These are phyloP conservation scores for Amyloporia xantha DNA, from an alignment of 768 basidiomycete species.

Conservation along the genomic window DNA sequence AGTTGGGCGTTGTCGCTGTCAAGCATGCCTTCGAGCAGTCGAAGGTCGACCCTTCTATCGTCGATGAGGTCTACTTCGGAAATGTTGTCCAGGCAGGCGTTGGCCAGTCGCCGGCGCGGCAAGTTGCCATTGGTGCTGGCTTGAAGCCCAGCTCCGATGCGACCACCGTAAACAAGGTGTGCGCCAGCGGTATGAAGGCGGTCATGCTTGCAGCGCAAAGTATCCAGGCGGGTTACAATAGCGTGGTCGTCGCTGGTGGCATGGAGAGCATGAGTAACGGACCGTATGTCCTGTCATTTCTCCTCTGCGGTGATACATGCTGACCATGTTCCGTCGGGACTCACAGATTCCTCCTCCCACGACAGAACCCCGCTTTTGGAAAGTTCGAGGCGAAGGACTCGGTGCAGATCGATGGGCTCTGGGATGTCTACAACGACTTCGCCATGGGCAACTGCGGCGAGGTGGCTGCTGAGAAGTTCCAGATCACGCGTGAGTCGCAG, in stretches of 20 bases:
- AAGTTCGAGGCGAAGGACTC: conserved; percentile 86
- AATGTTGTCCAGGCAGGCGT: conserved; percentile 98
- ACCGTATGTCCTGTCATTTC: conserved; percentile 57
- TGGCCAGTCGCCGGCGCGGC: conserved; percentile 96
- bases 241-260: conserved; percentile 87
- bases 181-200: conserved; percentile 94
- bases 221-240: conserved; percentile 81
- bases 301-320: background rate
- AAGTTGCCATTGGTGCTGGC: conserved; percentile 91
- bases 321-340: background rate
- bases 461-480: conserved; percentile 70
- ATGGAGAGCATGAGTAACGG: conserved; percentile 99
- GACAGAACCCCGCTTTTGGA: conserved; percentile 79
- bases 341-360: conserved; percentile 71
- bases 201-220: conserved; percentile 91
- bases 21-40: conserved; percentile 84
- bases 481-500: conserved; percentile 80
- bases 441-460: conserved; percentile 99
- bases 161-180: conserved; percentile 99
- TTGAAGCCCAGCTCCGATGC: conserved; percentile 83
- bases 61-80: conserved; percentile 97
- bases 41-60: conserved; percentile 68
- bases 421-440: conserved; percentile 96
- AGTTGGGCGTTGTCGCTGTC: conserved; percentile 84
- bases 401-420: conserved; percentile 87